These are phyloP conservation scores for Cladosporium halotolerans DNA, from an alignment of 2,329 filamentous ascomycete genomes.

Conservation along the genomic window DNA sequence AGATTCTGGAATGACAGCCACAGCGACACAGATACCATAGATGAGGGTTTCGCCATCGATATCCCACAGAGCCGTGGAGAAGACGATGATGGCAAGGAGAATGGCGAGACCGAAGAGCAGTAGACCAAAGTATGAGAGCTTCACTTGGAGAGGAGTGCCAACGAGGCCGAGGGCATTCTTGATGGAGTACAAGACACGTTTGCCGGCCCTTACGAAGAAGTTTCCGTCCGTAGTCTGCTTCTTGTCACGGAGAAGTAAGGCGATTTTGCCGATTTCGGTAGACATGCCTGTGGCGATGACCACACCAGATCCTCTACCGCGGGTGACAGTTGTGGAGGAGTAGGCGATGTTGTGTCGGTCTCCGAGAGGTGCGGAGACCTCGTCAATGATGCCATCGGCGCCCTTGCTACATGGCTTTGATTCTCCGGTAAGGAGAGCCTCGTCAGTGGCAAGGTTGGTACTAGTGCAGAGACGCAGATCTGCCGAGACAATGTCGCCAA, in stretches of 20 bases:
- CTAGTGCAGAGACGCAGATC: conserved; percentile 56
- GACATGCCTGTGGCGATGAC: conserved; percentile 54
- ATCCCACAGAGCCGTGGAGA: conserved; percentile 51
- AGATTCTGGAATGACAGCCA: conserved; percentile 44
- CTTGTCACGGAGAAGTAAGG: conserved; percentile 34
- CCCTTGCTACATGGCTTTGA: conserved; percentile 45
- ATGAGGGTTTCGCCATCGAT: conserved; percentile 40
- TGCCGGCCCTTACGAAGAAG: conserved; percentile 14
- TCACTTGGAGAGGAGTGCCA: conserved; percentile 77
- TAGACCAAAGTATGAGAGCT: conserved; percentile 77
- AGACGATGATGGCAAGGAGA: conserved; percentile 61
- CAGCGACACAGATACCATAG: conserved; percentile 43
- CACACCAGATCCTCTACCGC: conserved; percentile 56
- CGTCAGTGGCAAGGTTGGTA: conserved; percentile 71
- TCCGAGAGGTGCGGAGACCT: conserved; percentile 47
- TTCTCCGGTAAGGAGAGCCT: conserved; percentile 65
- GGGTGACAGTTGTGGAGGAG: conserved; percentile 57
- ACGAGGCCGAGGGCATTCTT: conserved; percentile 34
- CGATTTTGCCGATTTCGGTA: conserved; percentile 64
- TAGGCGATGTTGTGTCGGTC: conserved; percentile 61
- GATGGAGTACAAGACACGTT: conserved; percentile 50
- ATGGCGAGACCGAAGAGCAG: conserved; percentile 69
- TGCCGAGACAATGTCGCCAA: conserved; percentile 64
- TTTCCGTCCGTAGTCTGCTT: conserved; percentile 14
- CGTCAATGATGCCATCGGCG: conserved; percentile 24